phyloP scores from a whole-genome alignment of 164 flowering plant genomes.

The Stephania japonica region DNA sequence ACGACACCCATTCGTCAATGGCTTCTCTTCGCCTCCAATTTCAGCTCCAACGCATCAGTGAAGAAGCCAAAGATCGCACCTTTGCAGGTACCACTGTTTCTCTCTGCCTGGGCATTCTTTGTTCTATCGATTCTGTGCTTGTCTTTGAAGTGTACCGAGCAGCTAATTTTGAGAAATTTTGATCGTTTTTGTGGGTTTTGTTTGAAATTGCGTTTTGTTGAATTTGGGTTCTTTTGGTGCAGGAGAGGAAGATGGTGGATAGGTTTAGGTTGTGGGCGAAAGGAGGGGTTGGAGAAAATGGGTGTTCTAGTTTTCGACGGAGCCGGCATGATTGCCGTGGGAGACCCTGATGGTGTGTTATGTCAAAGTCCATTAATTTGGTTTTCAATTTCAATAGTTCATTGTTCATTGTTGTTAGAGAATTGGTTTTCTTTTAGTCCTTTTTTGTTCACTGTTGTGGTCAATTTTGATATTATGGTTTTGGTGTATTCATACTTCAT shows the following conservation, averaged over 20 bases:
- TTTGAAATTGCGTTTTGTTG: background rate
- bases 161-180: background rate
- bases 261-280: constrained; percentile 58
- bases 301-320: constrained; percentile 65
- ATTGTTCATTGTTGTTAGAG: background rate
- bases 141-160: background rate
- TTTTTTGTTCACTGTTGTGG: too few relatives aligned
- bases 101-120: background rate
- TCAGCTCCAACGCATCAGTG: constrained; percentile 29
- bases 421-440: too few relatives aligned
- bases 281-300: constrained; percentile 93
- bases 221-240: background rate
- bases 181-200: background rate
- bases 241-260: constrained; percentile 92
- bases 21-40: constrained; percentile 25
- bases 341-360: constrained; percentile 67
- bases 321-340: constrained; percentile 67
- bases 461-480: too few relatives aligned
- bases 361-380: background rate
- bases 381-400: background rate
- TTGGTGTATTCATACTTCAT: too few relatives aligned
- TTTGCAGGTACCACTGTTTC: constrained; percentile 47
- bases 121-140: background rate
- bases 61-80: constrained; percentile 67
- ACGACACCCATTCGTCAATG: too few relatives aligned